Percentiles rank a stretch among this genome's conserved stretches.
Conservation (phyloP, 345 rosid genomes). For the Geranium brycei region DNA sequence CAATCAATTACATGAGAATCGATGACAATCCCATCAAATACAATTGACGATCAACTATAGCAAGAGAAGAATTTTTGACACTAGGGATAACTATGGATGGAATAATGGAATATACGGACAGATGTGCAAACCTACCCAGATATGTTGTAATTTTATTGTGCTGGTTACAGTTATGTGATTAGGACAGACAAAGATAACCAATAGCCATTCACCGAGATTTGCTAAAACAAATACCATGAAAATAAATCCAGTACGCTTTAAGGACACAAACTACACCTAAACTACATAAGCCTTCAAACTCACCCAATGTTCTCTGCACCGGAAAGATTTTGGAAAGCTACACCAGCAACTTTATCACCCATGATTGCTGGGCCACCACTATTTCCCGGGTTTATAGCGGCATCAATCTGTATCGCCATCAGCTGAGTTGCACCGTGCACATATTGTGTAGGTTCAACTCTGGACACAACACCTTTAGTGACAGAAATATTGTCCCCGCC, state of each 20-base stretch:
- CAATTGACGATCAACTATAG: not conserved
- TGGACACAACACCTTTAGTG: slow-evolving; percentile 89
- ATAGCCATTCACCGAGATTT: not conserved
- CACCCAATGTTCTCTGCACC: slow-evolving; percentile 94
- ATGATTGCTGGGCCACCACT: slow-evolving; percentile 90
- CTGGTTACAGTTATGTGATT: too few relatives aligned
- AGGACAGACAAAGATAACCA: not conserved
- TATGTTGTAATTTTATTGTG: too few relatives aligned
- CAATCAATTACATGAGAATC: not conserved
- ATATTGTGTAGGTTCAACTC: slow-evolving; percentile 86
- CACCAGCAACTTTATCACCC: slow-evolving; percentile 78
- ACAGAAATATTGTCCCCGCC: slow-evolving; percentile 92
- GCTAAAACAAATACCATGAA: not conserved
- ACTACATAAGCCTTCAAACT: slow-evolving; percentile 12
- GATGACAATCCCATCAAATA: not conserved
- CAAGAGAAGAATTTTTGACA: not conserved
- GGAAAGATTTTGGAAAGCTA: slow-evolving; percentile 84
- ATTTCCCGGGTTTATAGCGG: slow-evolving; percentile 86
- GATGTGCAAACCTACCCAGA: too few relatives aligned
- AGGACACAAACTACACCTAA: not conserved
- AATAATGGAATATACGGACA: not conserved
- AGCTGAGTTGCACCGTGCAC: slow-evolving; percentile 77
- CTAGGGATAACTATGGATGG: not conserved
- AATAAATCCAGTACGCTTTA: not conserved
- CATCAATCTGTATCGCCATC: slow-evolving; percentile 91